phyloP scores from a whole-genome alignment of 371 early-diverging fungal species.

The Parasitella parasitica region DNA sequence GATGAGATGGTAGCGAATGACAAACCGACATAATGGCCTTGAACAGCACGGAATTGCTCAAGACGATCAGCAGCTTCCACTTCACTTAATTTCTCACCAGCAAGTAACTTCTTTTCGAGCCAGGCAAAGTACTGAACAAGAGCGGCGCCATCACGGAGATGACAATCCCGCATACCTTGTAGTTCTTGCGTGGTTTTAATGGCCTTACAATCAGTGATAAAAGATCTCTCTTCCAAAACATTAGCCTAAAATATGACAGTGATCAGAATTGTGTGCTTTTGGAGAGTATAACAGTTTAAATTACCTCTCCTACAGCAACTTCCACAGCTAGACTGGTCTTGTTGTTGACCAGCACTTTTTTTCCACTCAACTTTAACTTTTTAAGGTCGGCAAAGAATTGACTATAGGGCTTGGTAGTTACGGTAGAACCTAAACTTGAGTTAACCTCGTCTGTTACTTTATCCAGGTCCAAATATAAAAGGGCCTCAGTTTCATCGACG shows the following conservation, averaged over 20 bases:
- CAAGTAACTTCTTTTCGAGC: constrained; percentile 86
- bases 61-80: constrained; percentile 81
- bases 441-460: constrained; percentile 70
- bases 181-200: constrained; percentile 94
- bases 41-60: constrained; percentile 67
- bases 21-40: constrained; percentile 80
- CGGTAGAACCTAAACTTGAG: constrained; percentile 42
- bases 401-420: constrained; percentile 68
- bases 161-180: constrained; percentile 94
- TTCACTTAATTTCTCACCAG: constrained; percentile 66
- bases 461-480: constrained; percentile 79
- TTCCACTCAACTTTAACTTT: constrained; percentile 24
- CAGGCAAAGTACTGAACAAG: constrained; percentile 92
- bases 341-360: constrained; percentile 49
- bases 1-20: constrained; percentile 98
- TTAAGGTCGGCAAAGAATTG: constrained; percentile 75
- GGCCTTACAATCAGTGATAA: constrained; percentile 80
- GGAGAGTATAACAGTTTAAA: no score
- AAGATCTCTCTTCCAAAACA: constrained; percentile 61
- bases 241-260: constrained; percentile 53
- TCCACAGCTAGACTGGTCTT: constrained; percentile 74
- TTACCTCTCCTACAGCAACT: constrained; percentile 60
- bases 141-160: constrained; percentile 94
- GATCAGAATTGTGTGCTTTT: no score
- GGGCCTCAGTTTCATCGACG: constrained; percentile 66